A percentile compares a stretch with the other conserved stretches of the same genome.
phyloP scores from a whole-genome alignment of 768 basidiomycete species.

The Collybiopsis confluens region DNA sequence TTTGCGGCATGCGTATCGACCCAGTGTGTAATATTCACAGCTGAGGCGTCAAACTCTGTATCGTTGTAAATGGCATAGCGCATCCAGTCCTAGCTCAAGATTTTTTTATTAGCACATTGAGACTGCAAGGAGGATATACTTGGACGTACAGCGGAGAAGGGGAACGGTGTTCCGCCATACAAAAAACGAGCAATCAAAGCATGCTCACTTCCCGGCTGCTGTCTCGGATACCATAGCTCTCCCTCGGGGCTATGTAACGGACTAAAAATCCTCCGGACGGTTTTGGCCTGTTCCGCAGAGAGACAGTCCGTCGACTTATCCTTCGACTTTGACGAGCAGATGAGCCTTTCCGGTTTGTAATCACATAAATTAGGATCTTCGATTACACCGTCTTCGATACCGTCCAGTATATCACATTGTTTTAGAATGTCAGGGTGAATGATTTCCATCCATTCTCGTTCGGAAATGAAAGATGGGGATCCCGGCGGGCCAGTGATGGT shows the following conservation, averaged over 20 bases:
- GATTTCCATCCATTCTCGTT: constrained; percentile 10
- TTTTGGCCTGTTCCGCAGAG: constrained; percentile 11
- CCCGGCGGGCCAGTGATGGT: constrained; percentile 2
- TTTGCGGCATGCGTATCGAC: background rate
- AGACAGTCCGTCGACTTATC: constrained; percentile 11
- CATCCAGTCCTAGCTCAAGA: constrained; percentile 11
- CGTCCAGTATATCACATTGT: constrained; percentile 20
- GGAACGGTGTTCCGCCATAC: constrained; percentile 1
- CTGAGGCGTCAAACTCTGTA: background rate
- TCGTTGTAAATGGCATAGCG: constrained; percentile 6
- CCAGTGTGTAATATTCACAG: constrained; percentile 3
- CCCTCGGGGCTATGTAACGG: constrained; percentile 11
- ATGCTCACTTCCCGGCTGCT: constrained; percentile 12
- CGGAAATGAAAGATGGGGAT: constrained; percentile 11
- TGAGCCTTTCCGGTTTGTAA: constrained; percentile 15
- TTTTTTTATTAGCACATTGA: background rate
- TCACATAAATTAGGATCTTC: constrained; percentile 17
- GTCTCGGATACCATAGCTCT: constrained; percentile 11
- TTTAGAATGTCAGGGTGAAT: constrained; percentile 17
- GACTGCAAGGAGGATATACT: background rate
- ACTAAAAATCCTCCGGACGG: constrained; percentile 10
- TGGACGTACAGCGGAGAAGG: constrained; percentile 2
- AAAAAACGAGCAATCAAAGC: constrained; percentile 1
- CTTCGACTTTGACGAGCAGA: constrained; percentile 6
- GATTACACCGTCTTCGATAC: constrained; percentile 18